Evolutionary conservation across 257 asterid species (phyloP).

Genomic region (Craterostigma plantagineum): DNA sequence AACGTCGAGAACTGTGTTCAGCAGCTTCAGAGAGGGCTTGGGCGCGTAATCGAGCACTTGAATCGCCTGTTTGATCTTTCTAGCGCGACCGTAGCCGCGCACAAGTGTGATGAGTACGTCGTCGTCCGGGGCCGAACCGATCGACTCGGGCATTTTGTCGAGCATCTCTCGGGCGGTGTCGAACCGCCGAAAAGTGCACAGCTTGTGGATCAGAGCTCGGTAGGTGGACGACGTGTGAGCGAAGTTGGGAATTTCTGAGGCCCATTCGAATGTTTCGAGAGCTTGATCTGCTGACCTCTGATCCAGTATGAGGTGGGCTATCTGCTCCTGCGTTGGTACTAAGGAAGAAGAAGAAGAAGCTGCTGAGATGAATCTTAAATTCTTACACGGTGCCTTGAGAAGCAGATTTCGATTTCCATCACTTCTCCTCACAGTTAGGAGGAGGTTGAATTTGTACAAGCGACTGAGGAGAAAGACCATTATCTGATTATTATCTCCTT

Average conservation of each 20-base stretch:
- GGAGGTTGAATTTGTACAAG: no score
- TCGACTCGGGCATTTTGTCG: conserved; percentile 70
- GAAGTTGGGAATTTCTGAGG: conserved; percentile 46
- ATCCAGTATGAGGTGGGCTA: conserved; percentile 48
- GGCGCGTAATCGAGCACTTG: conserved; percentile 38
- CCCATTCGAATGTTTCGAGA: conserved; percentile 86
- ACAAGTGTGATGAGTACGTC: conserved; percentile 57
- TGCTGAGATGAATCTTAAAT: no score
- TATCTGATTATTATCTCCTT: no score
- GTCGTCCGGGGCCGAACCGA: conserved; percentile 42
- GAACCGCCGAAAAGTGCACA: conserved; percentile 44
- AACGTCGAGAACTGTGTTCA: conserved; percentile 74
- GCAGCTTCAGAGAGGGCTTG: conserved; percentile 62
- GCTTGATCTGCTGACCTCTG: conserved; percentile 56
- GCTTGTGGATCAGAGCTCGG: conserved; percentile 65
- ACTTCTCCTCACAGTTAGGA: no score
- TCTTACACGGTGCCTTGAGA: no score
- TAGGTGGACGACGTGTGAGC: conserved; percentile 49
- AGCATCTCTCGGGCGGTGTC: conserved; percentile 34
- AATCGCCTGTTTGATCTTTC: conserved; percentile 42
- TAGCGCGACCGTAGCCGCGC: conserved; percentile 72
- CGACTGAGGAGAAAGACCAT: no score
- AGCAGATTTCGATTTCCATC: no score
- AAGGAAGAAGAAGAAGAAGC: conserved; percentile 25
- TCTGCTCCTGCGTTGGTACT: conserved; percentile 47